phyloP scores from a whole-genome alignment of 116 monocot genomes.

The Iris pallida region DNA sequence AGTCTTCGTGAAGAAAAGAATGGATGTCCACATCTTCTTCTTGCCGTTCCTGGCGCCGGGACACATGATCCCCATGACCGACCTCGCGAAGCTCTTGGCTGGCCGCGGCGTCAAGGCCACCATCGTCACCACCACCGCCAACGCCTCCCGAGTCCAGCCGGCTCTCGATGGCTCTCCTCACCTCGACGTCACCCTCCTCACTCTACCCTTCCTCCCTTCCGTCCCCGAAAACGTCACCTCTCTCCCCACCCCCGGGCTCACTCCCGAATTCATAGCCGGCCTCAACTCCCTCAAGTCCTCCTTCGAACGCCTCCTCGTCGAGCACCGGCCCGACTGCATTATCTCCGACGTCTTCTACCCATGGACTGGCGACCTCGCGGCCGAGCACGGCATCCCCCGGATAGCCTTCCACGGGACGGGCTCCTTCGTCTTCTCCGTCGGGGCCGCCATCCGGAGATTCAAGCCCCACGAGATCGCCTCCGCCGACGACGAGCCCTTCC shows the following conservation, averaged over 20 bases:
- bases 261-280: background rate
- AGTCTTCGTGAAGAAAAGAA: no score
- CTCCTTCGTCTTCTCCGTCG: background rate
- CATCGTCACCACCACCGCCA: constrained; percentile 30
- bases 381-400: constrained; percentile 6
- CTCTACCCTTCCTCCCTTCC: constrained; percentile 1
- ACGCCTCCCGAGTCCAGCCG: constrained; percentile 17
- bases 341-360: constrained; percentile 7
- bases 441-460: background rate
- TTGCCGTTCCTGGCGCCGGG: constrained; percentile 21
- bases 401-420: constrained; percentile 3
- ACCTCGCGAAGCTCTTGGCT: constrained; percentile 13
- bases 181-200: background rate
- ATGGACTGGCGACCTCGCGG: no score
- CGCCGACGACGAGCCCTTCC: constrained; percentile 1
- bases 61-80: constrained; percentile 27
- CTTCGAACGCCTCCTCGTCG: background rate
- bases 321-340: background rate
- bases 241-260: background rate
- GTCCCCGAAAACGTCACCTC: background rate
- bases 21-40: constrained; percentile 26
- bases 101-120: constrained; percentile 2
- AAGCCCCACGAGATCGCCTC: background rate
- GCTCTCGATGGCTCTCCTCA: background rate
- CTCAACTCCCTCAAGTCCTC: background rate